These are phyloP conservation scores for Yamadazyma aaseri DNA, from an alignment of 1,139 yeast genomes.

Conservation along the genomic window DNA sequence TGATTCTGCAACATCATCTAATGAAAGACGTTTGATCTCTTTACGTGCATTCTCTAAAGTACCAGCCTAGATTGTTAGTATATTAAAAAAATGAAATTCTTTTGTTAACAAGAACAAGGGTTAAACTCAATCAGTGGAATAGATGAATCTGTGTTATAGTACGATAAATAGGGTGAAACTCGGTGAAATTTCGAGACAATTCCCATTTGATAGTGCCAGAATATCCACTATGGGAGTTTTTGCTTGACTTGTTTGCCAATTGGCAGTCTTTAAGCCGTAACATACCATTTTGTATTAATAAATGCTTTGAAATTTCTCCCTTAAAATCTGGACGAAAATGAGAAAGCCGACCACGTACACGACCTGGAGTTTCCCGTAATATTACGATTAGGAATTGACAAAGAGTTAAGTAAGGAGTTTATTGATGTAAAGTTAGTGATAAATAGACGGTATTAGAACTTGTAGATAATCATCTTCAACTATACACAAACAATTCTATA, in stretches of 20 bases:
- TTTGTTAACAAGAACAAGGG: neutral
- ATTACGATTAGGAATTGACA: neutral
- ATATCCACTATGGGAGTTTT: too few relatives aligned
- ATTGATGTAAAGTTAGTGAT: neutral
- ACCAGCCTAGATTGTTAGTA: constrained; percentile 64
- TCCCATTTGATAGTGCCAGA: too few relatives aligned
- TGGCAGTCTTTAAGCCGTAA: too few relatives aligned
- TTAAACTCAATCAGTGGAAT: too few relatives aligned
- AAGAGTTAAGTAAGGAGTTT: too few relatives aligned
- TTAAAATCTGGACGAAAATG: constrained; percentile 3
- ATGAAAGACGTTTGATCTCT: constrained; percentile 80
- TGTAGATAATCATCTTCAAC: too few relatives aligned
- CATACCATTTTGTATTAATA: constrained; percentile 5
- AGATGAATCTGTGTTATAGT: too few relatives aligned
- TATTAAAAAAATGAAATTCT: neutral
- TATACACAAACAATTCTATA: too few relatives aligned
- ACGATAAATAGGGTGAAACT: too few relatives aligned
- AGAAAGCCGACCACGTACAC: neutral
- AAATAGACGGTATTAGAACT: too few relatives aligned
- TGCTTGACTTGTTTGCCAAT: too few relatives aligned
- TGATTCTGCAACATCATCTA: constrained; percentile 73
- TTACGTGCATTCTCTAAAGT: constrained; percentile 97
- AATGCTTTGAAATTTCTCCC: constrained; percentile 6
- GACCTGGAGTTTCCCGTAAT: constrained; percentile 5
- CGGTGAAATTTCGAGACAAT: too few relatives aligned